These are phyloP conservation scores for Leccinum proximum DNA, from an alignment of 1,284 basidiomycete genomes.

Conservation along the genomic window DNA sequence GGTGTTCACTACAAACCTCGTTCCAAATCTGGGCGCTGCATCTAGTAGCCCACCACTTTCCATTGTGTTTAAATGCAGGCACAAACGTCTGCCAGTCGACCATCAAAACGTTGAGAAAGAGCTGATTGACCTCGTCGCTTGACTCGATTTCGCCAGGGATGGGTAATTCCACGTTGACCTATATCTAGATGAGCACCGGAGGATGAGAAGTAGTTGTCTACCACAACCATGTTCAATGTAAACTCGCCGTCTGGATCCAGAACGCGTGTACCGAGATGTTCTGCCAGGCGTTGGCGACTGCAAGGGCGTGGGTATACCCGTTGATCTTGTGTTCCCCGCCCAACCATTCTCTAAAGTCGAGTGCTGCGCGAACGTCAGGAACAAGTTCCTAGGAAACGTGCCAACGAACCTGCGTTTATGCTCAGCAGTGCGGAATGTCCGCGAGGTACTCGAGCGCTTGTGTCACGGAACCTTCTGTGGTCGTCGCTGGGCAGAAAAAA, in stretches of 20 bases:
- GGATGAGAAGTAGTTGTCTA: background rate
- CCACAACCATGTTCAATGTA: conserved; percentile 74
- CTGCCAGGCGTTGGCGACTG: conserved; percentile 53
- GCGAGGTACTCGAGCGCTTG: conserved; percentile 56
- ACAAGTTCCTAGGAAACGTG: conserved; percentile 12
- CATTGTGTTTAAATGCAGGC: conserved; percentile 49
- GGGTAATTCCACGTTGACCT: conserved; percentile 55
- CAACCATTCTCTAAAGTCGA: conserved; percentile 77
- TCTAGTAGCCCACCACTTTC: conserved; percentile 62
- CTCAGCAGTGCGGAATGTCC: conserved; percentile 55
- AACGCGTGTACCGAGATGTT: conserved; percentile 62
- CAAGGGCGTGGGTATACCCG: conserved; percentile 73
- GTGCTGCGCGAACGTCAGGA: conserved; percentile 40
- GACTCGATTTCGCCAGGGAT: conserved; percentile 37
- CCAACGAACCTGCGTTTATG: conserved; percentile 45
- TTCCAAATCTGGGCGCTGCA: conserved; percentile 74
- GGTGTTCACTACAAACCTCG: conserved; percentile 46
- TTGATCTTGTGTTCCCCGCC: conserved; percentile 85
- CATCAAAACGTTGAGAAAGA: conserved; percentile 39
- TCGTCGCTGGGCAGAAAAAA: no score
- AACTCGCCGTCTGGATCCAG: conserved; percentile 62
- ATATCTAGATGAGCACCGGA: background rate
- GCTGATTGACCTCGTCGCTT: conserved; percentile 30
- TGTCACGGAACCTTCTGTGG: conserved; percentile 30
- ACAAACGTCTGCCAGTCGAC: conserved; percentile 37